Evolutionary conservation across 257 asterid genomes (phyloP).

Genomic region (Jasminum sambac): DNA sequence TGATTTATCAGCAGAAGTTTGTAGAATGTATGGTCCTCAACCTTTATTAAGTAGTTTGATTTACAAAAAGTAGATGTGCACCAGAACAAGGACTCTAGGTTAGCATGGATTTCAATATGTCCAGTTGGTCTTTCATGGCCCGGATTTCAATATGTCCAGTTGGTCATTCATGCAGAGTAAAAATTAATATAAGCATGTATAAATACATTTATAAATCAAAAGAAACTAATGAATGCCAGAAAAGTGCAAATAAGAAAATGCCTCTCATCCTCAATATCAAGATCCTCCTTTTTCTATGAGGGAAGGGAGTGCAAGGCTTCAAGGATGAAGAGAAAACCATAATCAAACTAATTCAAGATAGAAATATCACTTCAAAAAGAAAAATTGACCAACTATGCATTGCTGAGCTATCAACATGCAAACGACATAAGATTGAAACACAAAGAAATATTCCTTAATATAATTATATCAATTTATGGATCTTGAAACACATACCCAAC

Average conservation of each 20-base stretch:
- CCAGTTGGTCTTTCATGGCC: background rate
- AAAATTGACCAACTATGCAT: background rate
- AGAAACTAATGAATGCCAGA: background rate
- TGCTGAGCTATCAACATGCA: background rate
- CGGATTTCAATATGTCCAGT: background rate
- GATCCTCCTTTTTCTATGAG: background rate
- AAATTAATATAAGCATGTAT: constrained; percentile 2
- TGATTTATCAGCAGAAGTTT: no score
- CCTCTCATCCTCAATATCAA: background rate
- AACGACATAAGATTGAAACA: background rate
- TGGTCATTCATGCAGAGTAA: background rate
- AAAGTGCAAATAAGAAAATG: background rate
- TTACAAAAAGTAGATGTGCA: background rate
- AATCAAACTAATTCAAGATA: background rate
- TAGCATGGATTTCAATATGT: background rate
- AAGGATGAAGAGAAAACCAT: background rate
- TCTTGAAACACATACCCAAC: background rate
- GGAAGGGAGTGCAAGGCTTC: background rate
- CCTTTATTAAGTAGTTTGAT: no score
- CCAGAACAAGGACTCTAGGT: constrained; percentile 2
- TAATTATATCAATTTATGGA: background rate
- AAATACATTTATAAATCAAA: background rate
- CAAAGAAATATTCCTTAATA: background rate
- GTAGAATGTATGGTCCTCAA: no score
- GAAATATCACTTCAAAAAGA: background rate